phyloP scores from a whole-genome alignment of 352 stramenopile genomes.

The Nothophytophthora sp. region DNA sequence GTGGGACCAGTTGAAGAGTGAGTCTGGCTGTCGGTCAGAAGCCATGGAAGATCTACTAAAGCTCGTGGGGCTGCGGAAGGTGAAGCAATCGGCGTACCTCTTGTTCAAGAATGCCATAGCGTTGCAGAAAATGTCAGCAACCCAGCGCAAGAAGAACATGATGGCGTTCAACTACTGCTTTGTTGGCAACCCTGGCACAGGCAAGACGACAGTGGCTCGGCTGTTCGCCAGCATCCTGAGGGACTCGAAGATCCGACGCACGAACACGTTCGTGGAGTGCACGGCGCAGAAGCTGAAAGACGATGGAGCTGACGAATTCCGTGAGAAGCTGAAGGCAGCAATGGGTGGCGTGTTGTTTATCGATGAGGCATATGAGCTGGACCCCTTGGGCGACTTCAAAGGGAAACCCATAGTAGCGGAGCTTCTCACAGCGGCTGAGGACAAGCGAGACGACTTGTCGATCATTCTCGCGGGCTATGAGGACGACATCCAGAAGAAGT shows the following conservation, averaged over 20 bases:
- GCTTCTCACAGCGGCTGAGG: constrained; percentile 86
- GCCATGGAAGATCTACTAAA: constrained; percentile 86
- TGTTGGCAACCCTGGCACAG: constrained; percentile 69
- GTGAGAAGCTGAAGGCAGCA: constrained; percentile 67
- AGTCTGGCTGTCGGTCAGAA: constrained; percentile 46
- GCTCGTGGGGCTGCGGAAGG: constrained; percentile 79
- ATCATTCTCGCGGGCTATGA: constrained; percentile 93
- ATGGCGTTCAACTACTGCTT: constrained; percentile 79
- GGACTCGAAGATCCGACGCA: constrained; percentile 66
- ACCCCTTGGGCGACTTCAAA: constrained; percentile 76
- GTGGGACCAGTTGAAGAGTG: constrained; percentile 65
- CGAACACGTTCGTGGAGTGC: constrained; percentile 38
- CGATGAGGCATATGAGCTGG: constrained; percentile 92
- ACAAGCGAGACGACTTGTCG: constrained; percentile 81
- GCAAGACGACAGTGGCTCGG: constrained; percentile 82
- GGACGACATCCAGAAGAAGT: constrained; percentile 92
- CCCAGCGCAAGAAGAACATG: constrained; percentile 72
- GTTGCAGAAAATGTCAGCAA: constrained; percentile 48
- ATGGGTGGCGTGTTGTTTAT: constrained; percentile 92
- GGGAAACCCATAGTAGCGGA: constrained; percentile 88
- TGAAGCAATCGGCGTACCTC: constrained; percentile 76
- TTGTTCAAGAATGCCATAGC: constrained; percentile 78
- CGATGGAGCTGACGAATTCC: constrained; percentile 63
- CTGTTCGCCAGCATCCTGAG: constrained; percentile 83
- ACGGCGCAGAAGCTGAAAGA: constrained; percentile 80